Percentiles rank a stretch among this genome's conserved stretches.
Evolutionary conservation across 2,329 filamentous ascomycete genomes (phyloP).

Genomic region (Fonsecaea erecta): DNA sequence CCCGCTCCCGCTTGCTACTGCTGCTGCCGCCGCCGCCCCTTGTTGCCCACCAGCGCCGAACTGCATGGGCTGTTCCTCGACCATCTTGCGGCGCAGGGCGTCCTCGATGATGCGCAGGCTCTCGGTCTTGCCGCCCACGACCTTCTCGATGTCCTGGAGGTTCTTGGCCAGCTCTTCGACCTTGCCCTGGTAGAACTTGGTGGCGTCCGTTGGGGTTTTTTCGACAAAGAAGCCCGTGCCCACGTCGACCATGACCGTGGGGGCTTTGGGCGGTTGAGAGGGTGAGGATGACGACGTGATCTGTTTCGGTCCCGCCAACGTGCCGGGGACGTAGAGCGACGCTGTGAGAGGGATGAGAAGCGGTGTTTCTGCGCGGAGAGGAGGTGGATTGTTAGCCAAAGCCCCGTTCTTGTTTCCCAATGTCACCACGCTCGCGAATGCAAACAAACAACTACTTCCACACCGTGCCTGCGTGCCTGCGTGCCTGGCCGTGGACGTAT

Average conservation of each 20-base stretch:
- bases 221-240: slow-evolving; percentile 95
- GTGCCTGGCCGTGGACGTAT: no score
- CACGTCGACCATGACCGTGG: slow-evolving; percentile 85
- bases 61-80: slow-evolving; percentile 47
- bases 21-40: slow-evolving; percentile 34
- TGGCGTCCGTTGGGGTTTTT: slow-evolving; percentile 70
- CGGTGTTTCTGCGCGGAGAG: slow-evolving; percentile 42
- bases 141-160: slow-evolving; percentile 69
- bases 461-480: no score
- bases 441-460: no score
- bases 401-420: background rate
- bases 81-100: slow-evolving; percentile 61
- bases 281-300: background rate
- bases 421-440: no score
- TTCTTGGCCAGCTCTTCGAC: slow-evolving; percentile 68
- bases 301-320: slow-evolving; percentile 65
- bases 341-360: slow-evolving; percentile 94
- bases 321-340: slow-evolving; percentile 90
- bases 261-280: slow-evolving; percentile 36
- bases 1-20: background rate
- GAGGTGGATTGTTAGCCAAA: background rate
- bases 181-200: slow-evolving; percentile 70
- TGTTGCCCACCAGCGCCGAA: slow-evolving; percentile 14
- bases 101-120: slow-evolving; percentile 89
- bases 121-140: slow-evolving; percentile 75